phyloP scores from a whole-genome alignment of 805 yeast species.

The Teunomyces panamensis region DNA sequence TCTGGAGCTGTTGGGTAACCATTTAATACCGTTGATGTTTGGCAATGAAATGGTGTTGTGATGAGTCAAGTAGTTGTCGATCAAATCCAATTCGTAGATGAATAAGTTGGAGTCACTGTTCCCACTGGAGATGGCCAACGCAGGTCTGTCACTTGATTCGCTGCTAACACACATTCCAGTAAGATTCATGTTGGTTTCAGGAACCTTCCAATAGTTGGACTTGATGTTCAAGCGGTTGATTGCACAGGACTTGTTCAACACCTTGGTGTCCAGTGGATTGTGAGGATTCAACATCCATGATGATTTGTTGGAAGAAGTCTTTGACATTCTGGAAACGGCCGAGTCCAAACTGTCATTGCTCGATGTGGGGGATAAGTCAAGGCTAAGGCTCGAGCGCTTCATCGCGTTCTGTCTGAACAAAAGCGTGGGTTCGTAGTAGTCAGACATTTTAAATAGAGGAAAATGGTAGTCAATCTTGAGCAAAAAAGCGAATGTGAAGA shows the following conservation, averaged over 20 bases:
- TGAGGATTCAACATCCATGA: conserved; percentile 31
- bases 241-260: conserved; percentile 43
- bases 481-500: neutral
- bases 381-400: conserved; percentile 17
- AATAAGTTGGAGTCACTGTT: conserved; percentile 44
- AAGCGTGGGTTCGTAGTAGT: conserved; percentile 40
- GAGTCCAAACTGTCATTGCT: conserved; percentile 14
- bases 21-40: conserved; percentile 49
- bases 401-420: conserved; percentile 43
- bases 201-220: conserved; percentile 46
- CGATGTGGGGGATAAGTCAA: conserved; percentile 21
- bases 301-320: conserved; percentile 4
- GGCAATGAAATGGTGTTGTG: conserved; percentile 59
- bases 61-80: conserved; percentile 47
- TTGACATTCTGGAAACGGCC: neutral
- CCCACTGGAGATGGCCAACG: conserved; percentile 55
- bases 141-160: conserved; percentile 22
- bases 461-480: neutral
- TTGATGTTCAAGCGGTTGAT: conserved; percentile 38
- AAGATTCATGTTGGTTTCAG: conserved; percentile 41
- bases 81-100: conserved; percentile 46
- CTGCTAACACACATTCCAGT: conserved; percentile 39
- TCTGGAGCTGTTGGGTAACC: conserved; percentile 45
- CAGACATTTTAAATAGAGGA: conserved; percentile 15
- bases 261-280: conserved; percentile 26